Percentiles rank a stretch among this genome's conserved stretches.
These are phyloP conservation scores for Trichophyton verrucosum DNA, from an alignment of 2,329 filamentous ascomycete species.

Conservation along the genomic window DNA sequence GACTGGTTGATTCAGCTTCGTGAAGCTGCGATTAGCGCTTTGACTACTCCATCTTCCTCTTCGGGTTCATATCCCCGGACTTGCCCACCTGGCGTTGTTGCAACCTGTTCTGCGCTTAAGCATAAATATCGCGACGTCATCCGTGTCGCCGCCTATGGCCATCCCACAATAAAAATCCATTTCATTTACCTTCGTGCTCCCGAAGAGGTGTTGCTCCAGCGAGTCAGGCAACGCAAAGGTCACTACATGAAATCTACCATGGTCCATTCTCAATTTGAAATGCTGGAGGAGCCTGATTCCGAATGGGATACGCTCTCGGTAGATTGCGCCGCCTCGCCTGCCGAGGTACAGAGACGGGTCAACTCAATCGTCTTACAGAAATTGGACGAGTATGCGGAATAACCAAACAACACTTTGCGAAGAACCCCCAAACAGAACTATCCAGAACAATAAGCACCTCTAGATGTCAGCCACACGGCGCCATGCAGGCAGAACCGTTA, in stretches of 20 bases:
- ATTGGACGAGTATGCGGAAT: slow-evolving; percentile 10
- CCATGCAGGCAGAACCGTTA: background rate
- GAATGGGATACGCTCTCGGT: slow-evolving; percentile 57
- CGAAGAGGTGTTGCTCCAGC: slow-evolving; percentile 60
- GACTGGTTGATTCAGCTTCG: slow-evolving; percentile 82
- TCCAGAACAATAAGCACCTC: background rate
- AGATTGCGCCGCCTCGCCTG: slow-evolving; percentile 51
- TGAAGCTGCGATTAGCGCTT: slow-evolving; percentile 47
- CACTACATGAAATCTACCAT: slow-evolving; percentile 96
- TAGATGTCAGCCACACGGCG: background rate
- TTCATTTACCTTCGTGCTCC: slow-evolving; percentile 82
- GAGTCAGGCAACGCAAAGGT: slow-evolving; percentile 61
- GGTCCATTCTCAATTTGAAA: slow-evolving; percentile 84
- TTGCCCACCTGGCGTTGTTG: slow-evolving; percentile 59
- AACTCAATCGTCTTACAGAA: slow-evolving; percentile 8
- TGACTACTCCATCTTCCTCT: slow-evolving; percentile 21
- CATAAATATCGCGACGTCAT: slow-evolving; percentile 93
- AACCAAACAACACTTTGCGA: background rate
- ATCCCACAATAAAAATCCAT: slow-evolving; percentile 63
- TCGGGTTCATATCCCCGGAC: slow-evolving; percentile 23
- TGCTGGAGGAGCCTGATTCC: slow-evolving; percentile 75
- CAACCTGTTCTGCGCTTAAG: slow-evolving; percentile 93
- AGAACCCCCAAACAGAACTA: background rate
- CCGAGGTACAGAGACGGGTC: slow-evolving; percentile 25
- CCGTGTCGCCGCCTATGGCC: slow-evolving; percentile 63